A percentile compares a stretch with the other conserved stretches of the same genome.
phyloP scores from a whole-genome alignment of 306 rosid species.

The Cucurbita argyrosperma region DNA sequence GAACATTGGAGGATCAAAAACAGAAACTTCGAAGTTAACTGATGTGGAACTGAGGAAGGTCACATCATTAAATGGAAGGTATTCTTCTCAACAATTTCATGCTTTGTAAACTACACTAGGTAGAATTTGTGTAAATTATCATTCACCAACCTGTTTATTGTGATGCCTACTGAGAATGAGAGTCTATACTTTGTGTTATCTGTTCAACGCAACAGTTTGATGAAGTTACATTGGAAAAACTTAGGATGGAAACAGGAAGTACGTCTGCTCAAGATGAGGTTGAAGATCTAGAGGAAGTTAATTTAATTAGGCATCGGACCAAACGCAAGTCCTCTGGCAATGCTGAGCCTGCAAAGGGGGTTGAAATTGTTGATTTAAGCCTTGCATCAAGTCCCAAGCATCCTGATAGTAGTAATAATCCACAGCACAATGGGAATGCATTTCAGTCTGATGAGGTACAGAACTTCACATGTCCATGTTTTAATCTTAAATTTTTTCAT shows the following conservation, averaged over 20 bases:
- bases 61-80: conserved; percentile 58
- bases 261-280: conserved; percentile 50
- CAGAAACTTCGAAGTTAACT: conserved; percentile 27
- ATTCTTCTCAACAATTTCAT: not conserved
- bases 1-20: conserved; percentile 15
- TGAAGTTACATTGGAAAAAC: conserved; percentile 15
- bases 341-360: conserved; percentile 31
- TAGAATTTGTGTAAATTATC: not conserved
- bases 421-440: conserved; percentile 27
- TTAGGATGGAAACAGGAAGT: conserved; percentile 66
- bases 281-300: conserved; percentile 68
- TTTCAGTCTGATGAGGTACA: conserved; percentile 63
- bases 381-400: conserved; percentile 36
- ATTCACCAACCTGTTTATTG: not conserved
- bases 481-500: not conserved
- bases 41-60: conserved; percentile 38
- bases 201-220: conserved; percentile 17
- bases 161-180: not conserved
- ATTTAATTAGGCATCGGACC: conserved; percentile 62
- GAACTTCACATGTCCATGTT: not conserved
- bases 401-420: conserved; percentile 15
- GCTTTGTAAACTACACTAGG: not conserved
- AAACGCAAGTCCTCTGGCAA: conserved; percentile 29
- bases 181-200: not conserved
- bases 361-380: conserved; percentile 25